Evolutionary conservation across 2,329 filamentous ascomycete species (phyloP), one percentile per base, ranked within the genome.

Genomic region (Ceratocystis cubensis): DNA sequence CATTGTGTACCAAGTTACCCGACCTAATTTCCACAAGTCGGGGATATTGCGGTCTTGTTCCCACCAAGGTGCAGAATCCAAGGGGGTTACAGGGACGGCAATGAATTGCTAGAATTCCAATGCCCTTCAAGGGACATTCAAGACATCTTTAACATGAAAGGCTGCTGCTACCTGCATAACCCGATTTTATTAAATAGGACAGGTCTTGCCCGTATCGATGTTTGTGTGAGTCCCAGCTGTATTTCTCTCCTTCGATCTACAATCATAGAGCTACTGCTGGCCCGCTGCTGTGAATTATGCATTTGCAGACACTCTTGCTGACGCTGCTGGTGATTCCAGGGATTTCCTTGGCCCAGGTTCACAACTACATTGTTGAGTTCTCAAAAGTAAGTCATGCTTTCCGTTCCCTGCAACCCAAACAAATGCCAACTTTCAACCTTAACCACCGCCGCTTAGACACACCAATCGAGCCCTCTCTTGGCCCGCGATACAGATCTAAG

Each of bases 321-420:
- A 20, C 25, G 20, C 28, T 59, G 17, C 10, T 59, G 17, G 53
- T 33, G 28, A 8, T 6, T 13, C 17, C 53, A 59, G 25, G 53
- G 13, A 17, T 37, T 59, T 59, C 28, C 28, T 59, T 17, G 10
- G 28, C 53, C 28, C 25, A 59, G 17, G 28, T 37, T 15, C 64
- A 65, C 25, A 65, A 61, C 28, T 61, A 65, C 25, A 65, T 65
- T 61, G n/a, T 65, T n/a, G 64, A 65, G 45, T 65, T 61, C 44
- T n/a, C 37, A 46, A 59, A 61, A 25, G 64, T 37, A 65, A 25
- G 45, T 44, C 10, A n/a, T 10, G 10, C 7, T 28, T 48, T 22
- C 30, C n/a, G 25, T 13, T 2, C 20, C 46, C 10, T 7, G 37
- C 22, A 20, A 7, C 41, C 2, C 8, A 25, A 41, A 57, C 10